Evolutionary conservation across 306 rosid genomes (phyloP), one percentile per base, ranked within the genome.

Genomic region (Trichosanthes truncata): DNA sequence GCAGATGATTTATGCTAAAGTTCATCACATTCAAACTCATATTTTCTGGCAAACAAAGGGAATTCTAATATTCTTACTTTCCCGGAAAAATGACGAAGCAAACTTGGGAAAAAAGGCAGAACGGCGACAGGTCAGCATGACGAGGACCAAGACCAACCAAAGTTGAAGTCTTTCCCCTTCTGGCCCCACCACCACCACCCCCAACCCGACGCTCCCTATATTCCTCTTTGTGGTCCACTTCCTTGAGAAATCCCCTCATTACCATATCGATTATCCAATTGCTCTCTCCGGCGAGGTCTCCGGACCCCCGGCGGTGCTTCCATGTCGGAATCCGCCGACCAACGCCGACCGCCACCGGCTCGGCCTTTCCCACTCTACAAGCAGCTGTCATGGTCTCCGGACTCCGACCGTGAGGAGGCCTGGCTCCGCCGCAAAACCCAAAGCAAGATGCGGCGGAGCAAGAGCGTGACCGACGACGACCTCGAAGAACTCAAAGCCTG

Each of bases 311-410:
- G 88, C 84, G 80, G 88, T 83, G 31, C 74, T 6, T 1, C 17
- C 33, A 83, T 14, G 80, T 33, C 21, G 43, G 62, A 43, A 18
- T 7, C 63, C 31, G 4, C 20, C 13, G n/a, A 25, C 6, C 61
- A 31, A 10, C 61, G 17, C 3, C 62, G 23, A 40, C 67, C 29
- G 33, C 43, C 53, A 8, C 77, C 0, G 49, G 77, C 84, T 2
- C 73, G 86, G 41, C 88, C 74, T 8, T 68, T 31, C 4, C 57
- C 92, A 3, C 99, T 95, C 5, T 87, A 81, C 83, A 95, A 93
- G 91, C 97, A 93, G 82, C 83, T 80, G 12, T 95, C 99, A 0
- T 95, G 97, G 99, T 95, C 99, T 15, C 99, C 99, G 1, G 97
- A 95, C 48, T 84, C 82, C 36, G 82, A 33, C 53, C 96, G 99